Evolutionary conservation across 352 stramenopile species (phyloP).

Genomic region (Globisporangium splendens): DNA sequence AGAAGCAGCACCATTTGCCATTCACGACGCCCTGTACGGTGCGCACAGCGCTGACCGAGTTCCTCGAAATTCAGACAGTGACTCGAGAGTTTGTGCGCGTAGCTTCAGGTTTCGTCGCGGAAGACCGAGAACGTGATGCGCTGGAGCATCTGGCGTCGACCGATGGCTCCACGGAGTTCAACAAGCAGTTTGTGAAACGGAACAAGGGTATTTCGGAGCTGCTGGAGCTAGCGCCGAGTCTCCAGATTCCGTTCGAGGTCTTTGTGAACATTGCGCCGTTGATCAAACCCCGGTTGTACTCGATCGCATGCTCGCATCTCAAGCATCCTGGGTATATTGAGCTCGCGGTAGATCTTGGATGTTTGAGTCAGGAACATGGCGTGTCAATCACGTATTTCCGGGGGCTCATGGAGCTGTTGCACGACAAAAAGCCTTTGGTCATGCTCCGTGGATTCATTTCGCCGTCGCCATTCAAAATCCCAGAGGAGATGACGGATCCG

Average conservation of each 20-base stretch:
- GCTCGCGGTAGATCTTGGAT: slow-evolving; percentile 88
- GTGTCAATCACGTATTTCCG: slow-evolving; percentile 25
- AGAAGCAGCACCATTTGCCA: slow-evolving; percentile 41
- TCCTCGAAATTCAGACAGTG: slow-evolving; percentile 84
- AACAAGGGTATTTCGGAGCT: slow-evolving; percentile 79
- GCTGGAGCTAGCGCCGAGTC: slow-evolving; percentile 51
- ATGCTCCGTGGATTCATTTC: slow-evolving; percentile 88
- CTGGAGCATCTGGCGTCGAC: slow-evolving; percentile 42
- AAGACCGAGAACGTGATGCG: slow-evolving; percentile 33
- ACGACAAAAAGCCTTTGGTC: slow-evolving; percentile 26
- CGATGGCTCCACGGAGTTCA: slow-evolving; percentile 81
- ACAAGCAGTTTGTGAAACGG: slow-evolving; percentile 65
- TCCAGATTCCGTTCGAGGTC: slow-evolving; percentile 56
- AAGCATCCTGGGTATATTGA: slow-evolving; percentile 71
- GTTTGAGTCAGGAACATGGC: slow-evolving; percentile 27
- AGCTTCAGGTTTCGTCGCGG: slow-evolving; percentile 41
- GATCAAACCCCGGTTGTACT: slow-evolving; percentile 91
- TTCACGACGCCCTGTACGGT: slow-evolving; percentile 92
- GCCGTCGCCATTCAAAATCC: slow-evolving; percentile 89
- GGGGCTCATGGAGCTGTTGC: not conserved
- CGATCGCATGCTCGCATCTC: slow-evolving; percentile 88
- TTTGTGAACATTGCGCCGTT: slow-evolving; percentile 81
- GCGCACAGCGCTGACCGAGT: slow-evolving; percentile 83
- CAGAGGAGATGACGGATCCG: slow-evolving; percentile 60
- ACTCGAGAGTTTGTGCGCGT: slow-evolving; percentile 58